phyloP scores from a whole-genome alignment of 2,329 filamentous ascomycete species.

The Echinosphaeria canescens region DNA sequence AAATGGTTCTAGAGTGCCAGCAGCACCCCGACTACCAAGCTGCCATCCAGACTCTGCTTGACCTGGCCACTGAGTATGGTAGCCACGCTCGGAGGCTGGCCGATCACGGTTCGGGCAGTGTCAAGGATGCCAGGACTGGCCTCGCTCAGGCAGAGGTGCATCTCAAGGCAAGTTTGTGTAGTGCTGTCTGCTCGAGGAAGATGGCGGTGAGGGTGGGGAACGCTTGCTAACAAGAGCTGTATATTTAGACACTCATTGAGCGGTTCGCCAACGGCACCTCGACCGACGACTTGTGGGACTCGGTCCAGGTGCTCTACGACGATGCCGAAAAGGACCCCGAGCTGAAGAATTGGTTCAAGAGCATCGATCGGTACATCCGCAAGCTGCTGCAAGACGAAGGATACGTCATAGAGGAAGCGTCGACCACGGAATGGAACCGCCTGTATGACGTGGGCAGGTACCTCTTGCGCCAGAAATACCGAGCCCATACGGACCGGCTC shows the following conservation, averaged over 20 bases:
- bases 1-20: slow-evolving; percentile 95
- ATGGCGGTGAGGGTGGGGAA: too few species aligned
- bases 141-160: slow-evolving; percentile 57
- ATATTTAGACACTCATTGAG: slow-evolving; percentile 59
- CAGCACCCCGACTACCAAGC: slow-evolving; percentile 83
- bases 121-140: slow-evolving; percentile 50
- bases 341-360: slow-evolving; percentile 75
- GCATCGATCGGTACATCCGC: slow-evolving; percentile 56
- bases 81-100: slow-evolving; percentile 47
- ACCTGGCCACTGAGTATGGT: slow-evolving; percentile 68
- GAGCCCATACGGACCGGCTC: slow-evolving; percentile 64
- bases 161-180: slow-evolving; percentile 32
- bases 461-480: slow-evolving; percentile 77
- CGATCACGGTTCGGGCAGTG: slow-evolving; percentile 40
- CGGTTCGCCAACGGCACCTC: slow-evolving; percentile 93
- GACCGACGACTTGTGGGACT: slow-evolving; percentile 63
- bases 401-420: slow-evolving; percentile 66
- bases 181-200: too few species aligned
- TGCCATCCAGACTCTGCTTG: slow-evolving; percentile 74
- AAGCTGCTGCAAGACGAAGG: slow-evolving; percentile 75
- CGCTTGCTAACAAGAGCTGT: too few species aligned
- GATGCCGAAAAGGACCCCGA: slow-evolving; percentile 77
- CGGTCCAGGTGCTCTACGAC: slow-evolving; percentile 67
- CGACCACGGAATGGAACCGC: slow-evolving; percentile 61
- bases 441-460: slow-evolving; percentile 74